Conservation (phyloP, 495 filamentous ascomycete species). For the Sordaria brevicollis region DNA sequence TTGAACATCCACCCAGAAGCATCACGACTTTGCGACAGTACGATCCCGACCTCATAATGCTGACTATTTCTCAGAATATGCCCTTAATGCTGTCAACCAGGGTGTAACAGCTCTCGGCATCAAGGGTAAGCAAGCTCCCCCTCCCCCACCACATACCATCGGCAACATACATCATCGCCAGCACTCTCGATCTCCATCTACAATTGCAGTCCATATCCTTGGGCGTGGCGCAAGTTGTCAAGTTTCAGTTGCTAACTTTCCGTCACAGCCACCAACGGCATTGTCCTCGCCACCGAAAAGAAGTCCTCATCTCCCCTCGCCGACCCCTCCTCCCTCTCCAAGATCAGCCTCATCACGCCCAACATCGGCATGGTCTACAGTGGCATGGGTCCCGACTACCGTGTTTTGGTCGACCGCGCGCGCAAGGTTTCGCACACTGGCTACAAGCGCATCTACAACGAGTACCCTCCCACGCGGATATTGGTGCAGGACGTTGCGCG, state of each 20-base stretch:
- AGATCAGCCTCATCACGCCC: conserved; percentile 94
- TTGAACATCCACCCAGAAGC: neutral
- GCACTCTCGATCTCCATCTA: neutral
- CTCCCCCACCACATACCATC: neutral
- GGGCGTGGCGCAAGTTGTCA: neutral
- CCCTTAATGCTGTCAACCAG: conserved; percentile 96
- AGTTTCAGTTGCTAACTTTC: neutral
- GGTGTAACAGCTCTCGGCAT: conserved; percentile 96
- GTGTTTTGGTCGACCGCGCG: conserved; percentile 92
- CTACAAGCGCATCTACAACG: conserved; percentile 99
- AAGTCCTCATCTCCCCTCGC: conserved; percentile 95
- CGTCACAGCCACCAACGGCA: conserved; percentile 80
- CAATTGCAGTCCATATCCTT: neutral
- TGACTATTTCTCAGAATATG: conserved; percentile 66
- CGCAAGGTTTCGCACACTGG: conserved; percentile 97
- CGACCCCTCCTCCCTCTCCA: conserved; percentile 87
- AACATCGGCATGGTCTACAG: conserved; percentile 99
- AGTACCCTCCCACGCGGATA: conserved; percentile 98
- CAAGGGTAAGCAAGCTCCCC: conserved; percentile 61
- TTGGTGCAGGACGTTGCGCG: conserved; percentile 96
- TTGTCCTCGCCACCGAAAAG: conserved; percentile 98
- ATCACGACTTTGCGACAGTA: neutral
- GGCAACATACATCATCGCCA: neutral
- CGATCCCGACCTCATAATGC: neutral
- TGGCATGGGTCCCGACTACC: conserved; percentile 98